Percentiles rank a stretch among this genome's conserved stretches.
These are phyloP conservation scores for Brassica juncea DNA, from an alignment of 345 rosid genomes.

Conservation along the genomic window DNA sequence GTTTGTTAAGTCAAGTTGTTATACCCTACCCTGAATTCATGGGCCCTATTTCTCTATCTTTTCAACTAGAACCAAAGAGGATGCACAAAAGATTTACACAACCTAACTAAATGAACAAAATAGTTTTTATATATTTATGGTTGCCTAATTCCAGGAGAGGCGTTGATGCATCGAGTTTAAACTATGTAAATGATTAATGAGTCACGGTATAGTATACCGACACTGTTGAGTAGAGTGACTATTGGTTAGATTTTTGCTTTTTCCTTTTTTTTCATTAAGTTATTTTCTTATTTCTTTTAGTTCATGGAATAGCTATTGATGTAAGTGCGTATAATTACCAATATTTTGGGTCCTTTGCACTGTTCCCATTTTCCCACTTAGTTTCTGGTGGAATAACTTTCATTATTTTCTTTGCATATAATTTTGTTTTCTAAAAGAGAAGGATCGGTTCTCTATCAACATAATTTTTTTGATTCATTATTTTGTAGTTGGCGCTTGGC, in stretches of 20 bases:
- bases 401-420: slow-evolving; percentile 29
- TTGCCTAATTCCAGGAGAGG: slow-evolving; percentile 35
- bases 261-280: not conserved
- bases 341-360: slow-evolving; percentile 19
- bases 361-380: slow-evolving; percentile 29
- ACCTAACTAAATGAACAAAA: not conserved
- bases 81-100: not conserved
- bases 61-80: not conserved
- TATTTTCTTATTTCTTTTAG: slow-evolving; percentile 8
- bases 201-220: slow-evolving; percentile 27
- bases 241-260: slow-evolving; percentile 32
- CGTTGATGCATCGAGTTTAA: slow-evolving; percentile 14
- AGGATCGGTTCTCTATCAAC: not conserved
- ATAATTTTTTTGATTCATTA: slow-evolving; percentile 11
- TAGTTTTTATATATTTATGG: not conserved
- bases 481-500: slow-evolving; percentile 2
- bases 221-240: slow-evolving; percentile 21
- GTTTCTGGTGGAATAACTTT: slow-evolving; percentile 33
- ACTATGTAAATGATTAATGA: slow-evolving; percentile 24
- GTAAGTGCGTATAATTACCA: slow-evolving; percentile 41
- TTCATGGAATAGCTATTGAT: slow-evolving; percentile 28
- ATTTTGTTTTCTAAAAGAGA: slow-evolving; percentile 6
- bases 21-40: not conserved
- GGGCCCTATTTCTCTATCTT: slow-evolving; percentile 20
- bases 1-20: slow-evolving; percentile 1